A percentile compares a stretch with the other conserved stretches of the same genome.
Evolutionary conservation across 2,329 filamentous ascomycete genomes (phyloP).

Genomic region (Arthrobotrys entomopaga): DNA sequence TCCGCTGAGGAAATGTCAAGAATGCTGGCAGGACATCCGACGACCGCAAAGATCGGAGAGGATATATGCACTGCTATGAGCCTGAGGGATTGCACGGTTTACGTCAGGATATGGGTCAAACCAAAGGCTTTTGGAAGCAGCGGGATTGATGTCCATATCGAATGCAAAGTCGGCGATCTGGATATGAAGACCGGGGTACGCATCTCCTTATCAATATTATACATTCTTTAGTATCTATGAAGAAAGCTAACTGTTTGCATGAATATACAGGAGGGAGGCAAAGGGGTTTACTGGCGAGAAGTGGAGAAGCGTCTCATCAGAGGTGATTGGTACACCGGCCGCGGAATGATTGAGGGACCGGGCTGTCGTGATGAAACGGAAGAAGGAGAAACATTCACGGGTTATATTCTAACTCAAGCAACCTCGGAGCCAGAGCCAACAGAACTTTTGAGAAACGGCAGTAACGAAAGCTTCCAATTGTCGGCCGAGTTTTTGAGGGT

Average conservation of each 20-base stretch:
- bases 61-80: slow-evolving; percentile 59
- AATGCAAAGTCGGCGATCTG: slow-evolving; percentile 58
- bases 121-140: slow-evolving; percentile 53
- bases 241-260: slow-evolving; percentile 9
- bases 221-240: not conserved
- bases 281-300: slow-evolving; percentile 59
- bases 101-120: slow-evolving; percentile 57
- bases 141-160: slow-evolving; percentile 58
- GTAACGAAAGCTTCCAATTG: slow-evolving; percentile 43
- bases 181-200: slow-evolving; percentile 58
- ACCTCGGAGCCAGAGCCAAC: slow-evolving; percentile 21
- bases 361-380: slow-evolving; percentile 29
- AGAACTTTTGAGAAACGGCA: slow-evolving; percentile 48
- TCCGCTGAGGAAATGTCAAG: slow-evolving; percentile 51
- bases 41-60: slow-evolving; percentile 44
- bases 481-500: slow-evolving; percentile 42
- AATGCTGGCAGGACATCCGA: slow-evolving; percentile 54
- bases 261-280: slow-evolving; percentile 55
- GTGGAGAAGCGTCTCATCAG: slow-evolving; percentile 57
- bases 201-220: not conserved
- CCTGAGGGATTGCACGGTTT: slow-evolving; percentile 58
- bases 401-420: slow-evolving; percentile 36
- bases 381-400: slow-evolving; percentile 29
- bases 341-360: slow-evolving; percentile 51
- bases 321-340: slow-evolving; percentile 58